Evolutionary conservation across 805 yeast species (phyloP).

Genomic region (Cyberlindnera saturnus): DNA sequence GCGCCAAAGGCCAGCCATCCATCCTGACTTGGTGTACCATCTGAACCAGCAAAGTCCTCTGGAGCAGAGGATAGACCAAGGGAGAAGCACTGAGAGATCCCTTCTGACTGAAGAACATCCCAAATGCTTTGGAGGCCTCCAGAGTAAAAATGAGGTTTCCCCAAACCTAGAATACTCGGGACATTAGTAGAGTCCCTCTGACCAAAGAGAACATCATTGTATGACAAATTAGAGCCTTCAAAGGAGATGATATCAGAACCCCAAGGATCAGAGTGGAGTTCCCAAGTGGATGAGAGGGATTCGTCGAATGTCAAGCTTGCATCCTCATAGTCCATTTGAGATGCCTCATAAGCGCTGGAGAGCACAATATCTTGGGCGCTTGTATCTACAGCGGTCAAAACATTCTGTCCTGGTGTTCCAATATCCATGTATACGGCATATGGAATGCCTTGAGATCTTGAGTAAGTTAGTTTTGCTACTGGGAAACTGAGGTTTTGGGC

Average conservation of each 20-base stretch:
- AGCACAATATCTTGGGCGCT: conserved; percentile 10
- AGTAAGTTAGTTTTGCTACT: conserved; percentile 6
- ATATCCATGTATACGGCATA: not conserved
- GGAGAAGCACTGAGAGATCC: conserved; percentile 1
- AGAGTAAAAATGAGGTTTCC: conserved; percentile 3
- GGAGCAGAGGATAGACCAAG: conserved; percentile 9
- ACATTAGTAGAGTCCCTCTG: conserved; percentile 1
- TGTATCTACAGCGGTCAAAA: conserved; percentile 7
- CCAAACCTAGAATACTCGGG: conserved; percentile 7
- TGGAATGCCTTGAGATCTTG: conserved; percentile 4
- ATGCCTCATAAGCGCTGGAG: conserved; percentile 2
- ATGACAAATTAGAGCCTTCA: conserved; percentile 3
- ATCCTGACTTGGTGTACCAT: not conserved
- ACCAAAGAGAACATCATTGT: conserved; percentile 7
- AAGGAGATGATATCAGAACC: conserved; percentile 8
- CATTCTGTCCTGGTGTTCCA: conserved; percentile 7
- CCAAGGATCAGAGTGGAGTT: conserved; percentile 3
- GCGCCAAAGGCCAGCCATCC: conserved; percentile 11
- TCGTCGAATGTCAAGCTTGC: conserved; percentile 3
- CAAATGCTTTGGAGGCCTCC: conserved; percentile 2
- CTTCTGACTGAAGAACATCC: conserved; percentile 1
- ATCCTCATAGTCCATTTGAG: not conserved
- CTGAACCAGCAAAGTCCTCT: conserved; percentile 6
- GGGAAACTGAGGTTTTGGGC: not conserved
- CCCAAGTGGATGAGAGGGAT: conserved; percentile 2